Evolutionary conservation across 305 asterid genomes (phyloP), one percentile per base, ranked within the genome.

Genomic region (Solanum hybrid): DNA sequence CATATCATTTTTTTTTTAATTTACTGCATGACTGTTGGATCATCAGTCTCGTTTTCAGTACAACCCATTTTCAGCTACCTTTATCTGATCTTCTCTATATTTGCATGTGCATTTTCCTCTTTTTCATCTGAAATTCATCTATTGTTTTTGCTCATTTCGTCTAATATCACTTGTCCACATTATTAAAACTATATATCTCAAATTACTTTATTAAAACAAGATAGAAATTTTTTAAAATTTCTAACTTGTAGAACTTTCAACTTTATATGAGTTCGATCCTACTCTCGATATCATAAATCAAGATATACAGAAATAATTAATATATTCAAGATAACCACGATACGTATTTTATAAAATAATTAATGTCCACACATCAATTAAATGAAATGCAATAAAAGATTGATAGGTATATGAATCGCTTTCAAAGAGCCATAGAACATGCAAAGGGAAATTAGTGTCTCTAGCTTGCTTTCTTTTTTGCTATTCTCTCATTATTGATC

Each of bases 381-480:
- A 24, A 69, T 24, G 76, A 69, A 24, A 69, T 69, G 77, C 77
- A 26, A 79, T 80, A 75, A 24, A 87, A 42, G 69, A 82, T 20
- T 66, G 56, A 81, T 82, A 79, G 89, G 29, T 80, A 85, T 87
- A 81, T 38, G 89, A 10, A 46, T 64, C 34, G 4, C 36, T 84
- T 85, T 90, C 79, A 71, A 66, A 71, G 86, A 92, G 91, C 92
- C 93, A 88, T 90, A 89, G 93, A 92, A 91, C 94, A 92, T 92
- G 93, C 91, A 5, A 89, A 12, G 8, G 76, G 32, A 69, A 69
- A 69, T 69, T 69, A 84, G 26, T 82, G 38, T 82, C 40, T 46
- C 26, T 29, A 86, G 73, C 51, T 79, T 79, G 31, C 86, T 5
- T 40, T 24, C 69, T 60, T 36, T 37, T 88, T 82, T 85, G n/a